Conservation (phyloP, 495 filamentous ascomycete species). For the Venustampulla echinocandica region DNA sequence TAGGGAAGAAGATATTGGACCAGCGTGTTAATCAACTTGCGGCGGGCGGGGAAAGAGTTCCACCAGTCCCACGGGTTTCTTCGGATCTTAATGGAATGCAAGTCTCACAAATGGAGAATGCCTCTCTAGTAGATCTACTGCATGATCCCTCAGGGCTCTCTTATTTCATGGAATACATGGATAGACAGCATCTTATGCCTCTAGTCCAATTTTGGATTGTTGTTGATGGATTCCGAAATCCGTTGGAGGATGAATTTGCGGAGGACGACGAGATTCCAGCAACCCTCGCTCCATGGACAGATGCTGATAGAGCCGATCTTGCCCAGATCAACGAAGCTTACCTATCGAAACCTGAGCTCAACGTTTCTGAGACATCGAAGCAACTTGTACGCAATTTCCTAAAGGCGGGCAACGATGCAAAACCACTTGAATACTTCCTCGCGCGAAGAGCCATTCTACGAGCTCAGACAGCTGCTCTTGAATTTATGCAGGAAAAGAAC, state of each 20-base stretch:
- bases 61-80: slow-evolving; percentile 5
- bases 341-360: slow-evolving; percentile 71
- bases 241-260: slow-evolving; percentile 76
- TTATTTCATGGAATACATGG: slow-evolving; percentile 99
- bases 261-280: slow-evolving; percentile 57
- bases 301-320: slow-evolving; percentile 78
- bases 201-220: slow-evolving; percentile 98
- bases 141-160: slow-evolving; percentile 83
- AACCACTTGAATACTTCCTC: slow-evolving; percentile 69
- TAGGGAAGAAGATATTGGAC: slow-evolving; percentile 82
- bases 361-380: slow-evolving; percentile 59
- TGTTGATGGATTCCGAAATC: slow-evolving; percentile 94
- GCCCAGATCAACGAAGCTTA: slow-evolving; percentile 86
- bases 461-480: slow-evolving; percentile 73
- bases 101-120: slow-evolving; percentile 54
- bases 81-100: slow-evolving; percentile 19
- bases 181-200: slow-evolving; percentile 75
- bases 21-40: slow-evolving; percentile 79
- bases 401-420: slow-evolving; percentile 63
- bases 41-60: slow-evolving; percentile 34
- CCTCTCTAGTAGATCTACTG: slow-evolving; percentile 71
- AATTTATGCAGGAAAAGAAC: slow-evolving; percentile 69
- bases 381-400: slow-evolving; percentile 68
- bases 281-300: slow-evolving; percentile 62
- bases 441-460: slow-evolving; percentile 74